Percentiles rank a stretch among this genome's conserved stretches.
These are phyloP conservation scores for Agaricales sp. DNA, from an alignment of 1,284 basidiomycete species.

Conservation along the genomic window DNA sequence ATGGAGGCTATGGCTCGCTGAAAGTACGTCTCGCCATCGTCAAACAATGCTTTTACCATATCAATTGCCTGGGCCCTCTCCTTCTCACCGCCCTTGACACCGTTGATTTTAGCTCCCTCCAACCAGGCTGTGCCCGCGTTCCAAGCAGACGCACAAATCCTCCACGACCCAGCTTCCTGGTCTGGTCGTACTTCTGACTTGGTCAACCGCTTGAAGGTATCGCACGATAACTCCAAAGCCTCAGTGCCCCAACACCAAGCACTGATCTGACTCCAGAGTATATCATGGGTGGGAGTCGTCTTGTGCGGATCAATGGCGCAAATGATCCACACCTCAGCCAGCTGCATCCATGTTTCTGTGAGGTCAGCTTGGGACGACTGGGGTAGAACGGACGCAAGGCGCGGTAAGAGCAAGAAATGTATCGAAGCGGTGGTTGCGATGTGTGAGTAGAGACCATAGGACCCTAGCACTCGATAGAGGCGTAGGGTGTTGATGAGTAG, in stretches of 20 bases:
- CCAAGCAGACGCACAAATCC: constrained; percentile 42
- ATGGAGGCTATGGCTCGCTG: neutral
- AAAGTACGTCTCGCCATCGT: constrained; percentile 24
- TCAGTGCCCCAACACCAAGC: constrained; percentile 64
- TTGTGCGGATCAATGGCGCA: constrained; percentile 86
- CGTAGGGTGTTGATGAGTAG: constrained; percentile 53
- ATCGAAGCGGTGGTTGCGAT: constrained; percentile 54
- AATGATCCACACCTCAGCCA: constrained; percentile 61
- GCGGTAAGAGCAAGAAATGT: constrained; percentile 35
- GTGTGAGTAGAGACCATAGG: constrained; percentile 70
- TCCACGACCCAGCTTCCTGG: constrained; percentile 11
- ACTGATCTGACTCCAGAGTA: constrained; percentile 80
- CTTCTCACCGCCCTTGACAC: constrained; percentile 49
- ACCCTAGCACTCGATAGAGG: constrained; percentile 58
- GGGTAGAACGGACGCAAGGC: constrained; percentile 32
- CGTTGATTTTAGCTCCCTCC: constrained; percentile 67
- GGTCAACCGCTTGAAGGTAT: constrained; percentile 39
- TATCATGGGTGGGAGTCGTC: constrained; percentile 79
- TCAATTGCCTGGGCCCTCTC: constrained; percentile 37
- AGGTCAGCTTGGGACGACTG: constrained; percentile 16
- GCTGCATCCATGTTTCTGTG: constrained; percentile 8
- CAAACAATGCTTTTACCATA: constrained; percentile 28
- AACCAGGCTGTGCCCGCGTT: constrained; percentile 55
- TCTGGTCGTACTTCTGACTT: constrained; percentile 20
- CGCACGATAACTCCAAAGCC: constrained; percentile 19